Conservation (phyloP, 1,284 basidiomycete species). For the Calocybe gambosa region DNA sequence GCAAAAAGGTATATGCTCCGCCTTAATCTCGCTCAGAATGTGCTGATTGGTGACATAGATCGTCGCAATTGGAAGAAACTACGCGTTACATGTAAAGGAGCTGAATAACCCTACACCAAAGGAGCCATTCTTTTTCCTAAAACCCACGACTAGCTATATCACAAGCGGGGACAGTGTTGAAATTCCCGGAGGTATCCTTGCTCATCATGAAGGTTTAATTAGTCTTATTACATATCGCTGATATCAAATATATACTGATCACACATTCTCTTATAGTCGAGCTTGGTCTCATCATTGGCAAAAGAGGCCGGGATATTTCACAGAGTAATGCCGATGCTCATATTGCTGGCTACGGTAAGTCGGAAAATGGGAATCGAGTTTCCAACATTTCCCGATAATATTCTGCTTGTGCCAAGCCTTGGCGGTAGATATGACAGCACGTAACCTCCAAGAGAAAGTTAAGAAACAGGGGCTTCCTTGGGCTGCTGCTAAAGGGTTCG, state of each 20-base stretch:
- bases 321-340: constrained; percentile 68
- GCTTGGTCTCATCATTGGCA: constrained; percentile 93
- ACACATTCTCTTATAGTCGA: constrained; percentile 60
- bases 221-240: background rate
- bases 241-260: background rate
- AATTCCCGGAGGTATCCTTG: constrained; percentile 79
- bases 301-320: constrained; percentile 76
- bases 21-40: background rate
- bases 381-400: background rate
- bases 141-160: constrained; percentile 90
- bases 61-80: constrained; percentile 86
- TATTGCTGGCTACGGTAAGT: constrained; percentile 87
- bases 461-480: constrained; percentile 94
- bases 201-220: constrained; percentile 84
- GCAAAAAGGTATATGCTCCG: constrained; percentile 16
- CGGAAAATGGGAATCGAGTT: background rate
- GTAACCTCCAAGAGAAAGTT: constrained; percentile 91
- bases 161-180: constrained; percentile 74
- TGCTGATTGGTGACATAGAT: constrained; percentile 43
- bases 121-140: constrained; percentile 98
- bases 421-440: constrained; percentile 92
- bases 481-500: constrained; percentile 89
- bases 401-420: constrained; percentile 53
- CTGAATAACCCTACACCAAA: constrained; percentile 86
- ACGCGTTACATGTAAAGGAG: constrained; percentile 86